Evolutionary conservation across 306 rosid species (phyloP), one percentile per base, ranked within the genome.

Genomic region (Cucurbita moschata): DNA sequence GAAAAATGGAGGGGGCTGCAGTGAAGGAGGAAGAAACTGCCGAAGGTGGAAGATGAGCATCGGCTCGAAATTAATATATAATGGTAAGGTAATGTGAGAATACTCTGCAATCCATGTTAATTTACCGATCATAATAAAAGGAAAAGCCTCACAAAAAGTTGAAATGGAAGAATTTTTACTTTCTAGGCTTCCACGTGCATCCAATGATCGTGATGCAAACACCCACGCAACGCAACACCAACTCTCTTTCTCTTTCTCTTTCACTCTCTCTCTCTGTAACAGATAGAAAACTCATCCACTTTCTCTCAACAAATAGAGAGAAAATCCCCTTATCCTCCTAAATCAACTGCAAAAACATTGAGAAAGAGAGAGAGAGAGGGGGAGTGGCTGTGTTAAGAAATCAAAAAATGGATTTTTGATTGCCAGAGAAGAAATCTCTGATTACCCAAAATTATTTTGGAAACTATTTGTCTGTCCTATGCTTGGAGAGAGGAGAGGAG

Each of bases 11-110:
- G 57, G 52, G 79, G 77, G 75, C 80, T 79, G 69, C 81, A 80
- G 86, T 77, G 81, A 74, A 77, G 83, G 13, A 80, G 80, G 87
- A 79, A 75, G 87, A 81, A 75, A 71, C 83, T 73, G 98, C 77
- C 44, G 84, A 86, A 77, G 79, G 79, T 77, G 83, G 74, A 85
- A 78, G 85, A 82, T 77, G 82, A 77, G 83, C 50, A 79, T 78
- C 68, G 73, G 77, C 68, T 59, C 66, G 35, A 80, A 80, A 77
- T 76, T 71, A 53, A 68, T 60, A 88, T 70, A 77, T 51, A 81
- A 67, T 66, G 51, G 73, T 37, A 61, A 77, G 73, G 77, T 42
- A 76, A 51, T 50, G 72, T 73, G 58, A 44, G 57, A 69, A 46
- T 11, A 39, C 56, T 75, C 50, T 49, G 46, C 7, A 77, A 73